Conservation (phyloP, 177 flowering plant species). For the Vitis hybrid region DNA sequence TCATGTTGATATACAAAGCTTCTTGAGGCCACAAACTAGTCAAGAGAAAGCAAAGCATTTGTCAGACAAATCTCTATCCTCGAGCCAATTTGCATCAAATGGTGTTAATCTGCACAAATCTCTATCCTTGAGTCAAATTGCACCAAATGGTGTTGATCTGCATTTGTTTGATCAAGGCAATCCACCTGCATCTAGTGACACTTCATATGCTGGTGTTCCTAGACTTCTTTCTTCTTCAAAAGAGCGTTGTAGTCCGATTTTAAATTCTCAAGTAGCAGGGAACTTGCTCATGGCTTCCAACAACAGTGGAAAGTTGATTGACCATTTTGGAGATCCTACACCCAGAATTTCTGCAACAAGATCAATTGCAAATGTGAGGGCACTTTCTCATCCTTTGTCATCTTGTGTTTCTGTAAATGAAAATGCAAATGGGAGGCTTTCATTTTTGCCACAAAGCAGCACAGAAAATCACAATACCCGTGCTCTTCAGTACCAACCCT, state of each 20-base stretch:
- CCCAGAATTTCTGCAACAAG: conserved; percentile 20
- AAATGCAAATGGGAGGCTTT: conserved; percentile 20
- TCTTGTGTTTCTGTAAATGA: conserved; percentile 16
- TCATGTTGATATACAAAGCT: conserved; percentile 10
- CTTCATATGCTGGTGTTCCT: conserved; percentile 20
- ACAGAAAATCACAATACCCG: conserved; percentile 9
- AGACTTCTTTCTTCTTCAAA: conserved; percentile 9
- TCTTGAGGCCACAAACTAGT: conserved; percentile 16
- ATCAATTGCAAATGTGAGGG: conserved; percentile 12
- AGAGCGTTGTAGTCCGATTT: conserved; percentile 8
- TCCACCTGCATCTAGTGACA: conserved; percentile 7
- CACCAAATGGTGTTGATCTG: conserved; percentile 14
- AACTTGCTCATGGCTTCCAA: conserved; percentile 14
- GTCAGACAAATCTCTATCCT: conserved; percentile 18
- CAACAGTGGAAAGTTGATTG: conserved; percentile 14
- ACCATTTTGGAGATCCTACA: conserved; percentile 19
- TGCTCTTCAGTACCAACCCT: conserved; percentile 20
- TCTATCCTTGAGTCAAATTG: conserved; percentile 18
- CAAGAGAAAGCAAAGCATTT: conserved; percentile 22
- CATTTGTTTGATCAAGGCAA: conserved; percentile 17
- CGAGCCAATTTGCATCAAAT: conserved; percentile 14
- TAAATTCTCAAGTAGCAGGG: conserved; percentile 16
- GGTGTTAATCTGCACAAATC: conserved; percentile 20
- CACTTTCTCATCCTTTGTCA: conserved; percentile 18
- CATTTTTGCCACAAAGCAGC: conserved; percentile 10